Conservation (phyloP, 2,329 filamentous ascomycete species). For the Paecilomyces niveus region DNA sequence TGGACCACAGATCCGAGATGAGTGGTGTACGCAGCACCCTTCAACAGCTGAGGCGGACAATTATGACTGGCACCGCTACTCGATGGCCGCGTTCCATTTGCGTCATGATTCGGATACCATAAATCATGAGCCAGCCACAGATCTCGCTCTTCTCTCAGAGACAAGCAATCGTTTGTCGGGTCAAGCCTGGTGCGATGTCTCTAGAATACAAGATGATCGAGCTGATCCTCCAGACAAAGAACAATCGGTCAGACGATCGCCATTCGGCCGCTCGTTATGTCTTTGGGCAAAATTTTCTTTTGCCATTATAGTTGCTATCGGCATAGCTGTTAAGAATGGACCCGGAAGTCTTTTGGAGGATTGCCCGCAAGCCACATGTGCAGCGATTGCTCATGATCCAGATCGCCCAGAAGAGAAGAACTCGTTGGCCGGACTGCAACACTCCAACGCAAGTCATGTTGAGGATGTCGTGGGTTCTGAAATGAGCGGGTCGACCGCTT, state of each 20-base stretch:
- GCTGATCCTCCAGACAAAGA: neutral
- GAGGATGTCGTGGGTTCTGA: neutral
- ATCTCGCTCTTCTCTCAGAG: neutral
- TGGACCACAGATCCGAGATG: slow-evolving; percentile 8
- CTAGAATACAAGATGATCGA: neutral
- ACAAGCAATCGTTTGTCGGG: neutral
- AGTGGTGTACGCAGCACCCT: slow-evolving; percentile 4
- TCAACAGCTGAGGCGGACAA: slow-evolving; percentile 8
- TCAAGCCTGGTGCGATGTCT: neutral
- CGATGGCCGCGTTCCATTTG: neutral
- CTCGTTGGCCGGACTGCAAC: neutral
- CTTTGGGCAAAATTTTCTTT: slow-evolving; percentile 44
- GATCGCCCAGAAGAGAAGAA: neutral
- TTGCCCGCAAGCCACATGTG: neutral
- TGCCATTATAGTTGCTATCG: slow-evolving; percentile 41
- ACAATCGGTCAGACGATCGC: neutral
- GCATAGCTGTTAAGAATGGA: slow-evolving; percentile 41
- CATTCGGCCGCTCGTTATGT: slow-evolving; percentile 19
- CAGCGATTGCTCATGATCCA: neutral
- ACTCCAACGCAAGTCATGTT: neutral
- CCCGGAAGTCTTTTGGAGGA: slow-evolving; percentile 31
- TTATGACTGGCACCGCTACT: slow-evolving; percentile 1
- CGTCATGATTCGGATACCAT: neutral
- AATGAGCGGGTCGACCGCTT: neutral
- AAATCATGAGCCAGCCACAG: neutral